Conservation (phyloP, 345 rosid species). For the Brassica juncea region DNA sequence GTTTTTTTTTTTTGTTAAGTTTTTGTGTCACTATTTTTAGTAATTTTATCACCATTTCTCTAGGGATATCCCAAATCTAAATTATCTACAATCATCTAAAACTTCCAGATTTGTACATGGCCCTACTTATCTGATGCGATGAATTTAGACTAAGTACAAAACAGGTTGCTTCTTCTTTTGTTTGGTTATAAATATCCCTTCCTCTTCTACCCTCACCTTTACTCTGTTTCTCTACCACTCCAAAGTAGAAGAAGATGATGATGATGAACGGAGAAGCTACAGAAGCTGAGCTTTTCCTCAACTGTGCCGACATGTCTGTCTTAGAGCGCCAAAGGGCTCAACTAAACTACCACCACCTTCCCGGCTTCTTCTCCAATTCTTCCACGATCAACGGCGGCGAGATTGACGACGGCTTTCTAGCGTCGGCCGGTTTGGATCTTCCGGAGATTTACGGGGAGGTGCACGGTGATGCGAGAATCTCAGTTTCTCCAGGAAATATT, state of each 20-base stretch:
- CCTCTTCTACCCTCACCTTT: constrained; percentile 9
- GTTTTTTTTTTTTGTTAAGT: too few relatives aligned
- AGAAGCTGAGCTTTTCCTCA: neutral
- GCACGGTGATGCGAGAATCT: neutral
- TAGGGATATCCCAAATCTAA: neutral
- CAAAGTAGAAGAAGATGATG: neutral
- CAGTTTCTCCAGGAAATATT: neutral
- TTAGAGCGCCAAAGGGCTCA: constrained; percentile 64
- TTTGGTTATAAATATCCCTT: neutral
- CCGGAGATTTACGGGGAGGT: constrained; percentile 10
- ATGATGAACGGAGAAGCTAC: constrained; percentile 13
- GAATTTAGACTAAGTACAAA: neutral
- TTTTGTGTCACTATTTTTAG: neutral
- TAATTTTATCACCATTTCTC: neutral
- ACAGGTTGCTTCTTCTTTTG: neutral
- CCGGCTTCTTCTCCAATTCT: constrained; percentile 36
- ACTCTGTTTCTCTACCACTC: constrained; percentile 11
- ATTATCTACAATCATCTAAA: neutral
- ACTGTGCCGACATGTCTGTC: constrained; percentile 52
- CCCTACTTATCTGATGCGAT: constrained; percentile 5
- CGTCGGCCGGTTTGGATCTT: constrained; percentile 30
- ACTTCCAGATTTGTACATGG: neutral
- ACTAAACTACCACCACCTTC: constrained; percentile 42
- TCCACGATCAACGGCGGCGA: constrained; percentile 21
- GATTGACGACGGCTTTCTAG: constrained; percentile 26